Evolutionary conservation across 2,329 filamentous ascomycete genomes (phyloP).

Genomic region (Alternaria brassicae): DNA sequence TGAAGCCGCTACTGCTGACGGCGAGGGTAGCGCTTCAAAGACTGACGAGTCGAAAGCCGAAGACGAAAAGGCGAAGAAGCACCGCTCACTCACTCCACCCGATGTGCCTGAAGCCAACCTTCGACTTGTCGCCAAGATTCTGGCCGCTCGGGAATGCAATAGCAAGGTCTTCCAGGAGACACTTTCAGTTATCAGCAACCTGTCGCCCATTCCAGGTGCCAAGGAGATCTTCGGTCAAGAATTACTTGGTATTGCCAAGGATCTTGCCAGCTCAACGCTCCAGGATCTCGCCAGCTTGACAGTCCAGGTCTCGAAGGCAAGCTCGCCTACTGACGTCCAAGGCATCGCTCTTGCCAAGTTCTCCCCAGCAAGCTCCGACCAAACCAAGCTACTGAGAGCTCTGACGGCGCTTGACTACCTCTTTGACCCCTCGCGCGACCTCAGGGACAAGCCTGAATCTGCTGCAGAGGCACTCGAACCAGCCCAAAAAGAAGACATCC

Average conservation of each 20-base stretch:
- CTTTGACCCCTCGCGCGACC: constrained; percentile 79
- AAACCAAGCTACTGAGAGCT: constrained; percentile 92
- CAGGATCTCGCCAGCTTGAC: constrained; percentile 83
- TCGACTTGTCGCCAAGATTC: constrained; percentile 92
- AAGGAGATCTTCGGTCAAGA: constrained; percentile 93
- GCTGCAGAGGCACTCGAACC: constrained; percentile 61
- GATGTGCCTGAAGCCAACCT: constrained; percentile 88
- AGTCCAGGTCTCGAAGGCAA: constrained; percentile 83
- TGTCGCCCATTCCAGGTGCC: constrained; percentile 89
- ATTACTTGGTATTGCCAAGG: constrained; percentile 84
- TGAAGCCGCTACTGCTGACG: constrained; percentile 15
- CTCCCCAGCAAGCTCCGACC: constrained; percentile 92
- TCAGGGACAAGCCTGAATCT: constrained; percentile 55
- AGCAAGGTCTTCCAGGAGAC: constrained; percentile 98
- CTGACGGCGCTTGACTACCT: constrained; percentile 94
- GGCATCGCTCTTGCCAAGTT: constrained; percentile 94
- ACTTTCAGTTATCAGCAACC: constrained; percentile 96
- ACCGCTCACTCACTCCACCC: constrained; percentile 74
- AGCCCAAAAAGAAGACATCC: constrained; percentile 80
- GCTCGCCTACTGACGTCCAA: constrained; percentile 92
- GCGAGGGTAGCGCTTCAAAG: constrained; percentile 36
- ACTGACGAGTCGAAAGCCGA: constrained; percentile 46
- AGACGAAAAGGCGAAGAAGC: constrained; percentile 58
- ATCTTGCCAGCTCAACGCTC: constrained; percentile 83
- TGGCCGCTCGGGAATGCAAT: constrained; percentile 94